Conservation (phyloP, 371 early-diverging fungal genomes). For the Lichtheimia ornata region DNA sequence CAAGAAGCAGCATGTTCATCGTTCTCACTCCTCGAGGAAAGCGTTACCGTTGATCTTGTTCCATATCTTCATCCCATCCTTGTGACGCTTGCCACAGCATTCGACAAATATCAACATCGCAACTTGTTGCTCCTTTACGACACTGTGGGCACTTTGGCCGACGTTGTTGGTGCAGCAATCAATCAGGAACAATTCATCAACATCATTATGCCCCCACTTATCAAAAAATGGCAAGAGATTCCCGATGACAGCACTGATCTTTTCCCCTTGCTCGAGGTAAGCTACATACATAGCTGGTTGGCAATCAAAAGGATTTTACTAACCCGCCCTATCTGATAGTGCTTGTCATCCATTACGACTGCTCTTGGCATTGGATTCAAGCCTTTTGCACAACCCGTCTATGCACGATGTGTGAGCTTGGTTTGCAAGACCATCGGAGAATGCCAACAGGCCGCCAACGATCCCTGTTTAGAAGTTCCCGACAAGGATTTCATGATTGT, state of each 20-base stretch:
- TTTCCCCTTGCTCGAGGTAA: constrained; percentile 88
- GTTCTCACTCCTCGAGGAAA: constrained; percentile 88
- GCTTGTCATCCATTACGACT: constrained; percentile 85
- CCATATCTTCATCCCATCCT: constrained; percentile 87
- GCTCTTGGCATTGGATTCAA: constrained; percentile 84
- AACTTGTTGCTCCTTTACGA: constrained; percentile 92
- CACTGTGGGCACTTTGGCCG: constrained; percentile 90
- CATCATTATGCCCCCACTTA: constrained; percentile 82
- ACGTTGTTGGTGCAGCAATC: constrained; percentile 79
- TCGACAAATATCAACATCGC: constrained; percentile 83
- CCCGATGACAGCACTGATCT: constrained; percentile 81
- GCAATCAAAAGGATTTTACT: not conserved
- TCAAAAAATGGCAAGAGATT: constrained; percentile 79
- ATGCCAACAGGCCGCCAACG: constrained; percentile 59
- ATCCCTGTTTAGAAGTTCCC: constrained; percentile 70
- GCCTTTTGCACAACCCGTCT: constrained; percentile 83
- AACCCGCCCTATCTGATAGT: constrained; percentile 37
- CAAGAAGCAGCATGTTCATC: constrained; percentile 95
- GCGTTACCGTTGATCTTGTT: constrained; percentile 68
- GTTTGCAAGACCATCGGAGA: constrained; percentile 75
- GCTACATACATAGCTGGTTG: no score
- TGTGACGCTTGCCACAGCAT: constrained; percentile 72
- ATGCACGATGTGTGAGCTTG: constrained; percentile 83
- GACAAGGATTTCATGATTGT: constrained; percentile 95
- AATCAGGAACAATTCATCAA: constrained; percentile 74